phyloP scores from a whole-genome alignment of 73 alveolate genomes.

The Paramecium bursaria region DNA sequence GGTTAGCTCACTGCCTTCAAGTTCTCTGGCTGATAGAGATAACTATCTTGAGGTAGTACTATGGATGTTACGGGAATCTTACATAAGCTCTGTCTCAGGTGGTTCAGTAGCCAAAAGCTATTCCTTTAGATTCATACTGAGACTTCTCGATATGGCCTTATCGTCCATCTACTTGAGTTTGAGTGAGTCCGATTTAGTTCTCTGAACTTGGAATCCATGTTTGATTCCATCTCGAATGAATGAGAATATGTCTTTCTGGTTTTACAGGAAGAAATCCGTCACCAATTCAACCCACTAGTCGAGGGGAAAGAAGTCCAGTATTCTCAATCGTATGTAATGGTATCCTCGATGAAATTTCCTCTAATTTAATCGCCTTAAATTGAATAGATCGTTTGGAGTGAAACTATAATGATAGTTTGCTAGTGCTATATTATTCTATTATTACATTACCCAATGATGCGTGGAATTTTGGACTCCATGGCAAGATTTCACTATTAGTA shows the following conservation, averaged over 20 bases:
- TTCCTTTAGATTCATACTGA: not conserved
- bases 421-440: not conserved
- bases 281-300: conserved; percentile 29
- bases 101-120: not conserved
- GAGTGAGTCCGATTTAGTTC: not conserved
- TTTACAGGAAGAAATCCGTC: conserved; percentile 5
- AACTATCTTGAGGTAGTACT: not conserved
- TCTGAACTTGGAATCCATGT: not conserved
- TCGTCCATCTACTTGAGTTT: not conserved
- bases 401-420: conserved; percentile 43
- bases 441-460: not conserved
- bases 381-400: conserved; percentile 35
- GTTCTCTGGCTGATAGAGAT: not conserved
- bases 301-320: conserved; percentile 25
- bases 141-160: not conserved
- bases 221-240: not conserved
- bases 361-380: not conserved
- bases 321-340: conserved; percentile 18
- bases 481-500: conserved; percentile 15
- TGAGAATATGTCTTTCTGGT: not conserved
- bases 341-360: not conserved
- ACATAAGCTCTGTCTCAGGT: conserved; percentile 12
- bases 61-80: not conserved
- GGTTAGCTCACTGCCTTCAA: not conserved
- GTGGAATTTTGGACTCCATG: conserved; percentile 49